Conservation (phyloP, 805 yeast species). For the Monosporozyma aquatica region DNA sequence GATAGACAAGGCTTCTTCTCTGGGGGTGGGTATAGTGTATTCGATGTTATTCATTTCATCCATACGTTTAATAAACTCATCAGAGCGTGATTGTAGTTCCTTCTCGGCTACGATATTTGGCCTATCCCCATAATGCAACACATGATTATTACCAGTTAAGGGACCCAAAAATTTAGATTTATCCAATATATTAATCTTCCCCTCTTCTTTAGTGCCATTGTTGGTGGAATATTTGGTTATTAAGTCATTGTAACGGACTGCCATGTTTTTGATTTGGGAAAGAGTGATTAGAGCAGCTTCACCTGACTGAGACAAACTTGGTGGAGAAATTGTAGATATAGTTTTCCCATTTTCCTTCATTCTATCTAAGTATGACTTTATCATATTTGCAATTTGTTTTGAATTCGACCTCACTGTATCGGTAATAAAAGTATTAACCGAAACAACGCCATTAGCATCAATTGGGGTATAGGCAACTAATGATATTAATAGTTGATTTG, state of each 20-base stretch:
- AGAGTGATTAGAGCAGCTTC: not conserved
- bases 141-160: constrained; percentile 1
- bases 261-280: constrained; percentile 4
- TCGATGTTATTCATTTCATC: constrained; percentile 13
- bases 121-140: constrained; percentile 7
- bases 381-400: constrained; percentile 48
- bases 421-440: constrained; percentile 38
- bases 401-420: constrained; percentile 52
- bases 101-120: constrained; percentile 5
- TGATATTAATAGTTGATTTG: constrained; percentile 64
- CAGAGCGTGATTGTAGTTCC: constrained; percentile 13
- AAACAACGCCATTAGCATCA: constrained; percentile 45
- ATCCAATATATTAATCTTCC: not conserved
- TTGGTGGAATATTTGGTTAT: not conserved
- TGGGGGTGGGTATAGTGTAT: constrained; percentile 7
- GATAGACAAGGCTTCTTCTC: constrained; percentile 8
- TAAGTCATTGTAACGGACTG: not conserved
- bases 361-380: constrained; percentile 34
- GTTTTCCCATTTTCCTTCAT: constrained; percentile 8
- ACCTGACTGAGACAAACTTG: not conserved
- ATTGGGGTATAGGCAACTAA: constrained; percentile 52
- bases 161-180: constrained; percentile 1
- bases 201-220: not conserved
- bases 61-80: constrained; percentile 10
- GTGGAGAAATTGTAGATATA: not conserved